These are phyloP conservation scores for Tolypocladium amazonense DNA, from an alignment of 2,329 filamentous ascomycete species.

Conservation along the genomic window DNA sequence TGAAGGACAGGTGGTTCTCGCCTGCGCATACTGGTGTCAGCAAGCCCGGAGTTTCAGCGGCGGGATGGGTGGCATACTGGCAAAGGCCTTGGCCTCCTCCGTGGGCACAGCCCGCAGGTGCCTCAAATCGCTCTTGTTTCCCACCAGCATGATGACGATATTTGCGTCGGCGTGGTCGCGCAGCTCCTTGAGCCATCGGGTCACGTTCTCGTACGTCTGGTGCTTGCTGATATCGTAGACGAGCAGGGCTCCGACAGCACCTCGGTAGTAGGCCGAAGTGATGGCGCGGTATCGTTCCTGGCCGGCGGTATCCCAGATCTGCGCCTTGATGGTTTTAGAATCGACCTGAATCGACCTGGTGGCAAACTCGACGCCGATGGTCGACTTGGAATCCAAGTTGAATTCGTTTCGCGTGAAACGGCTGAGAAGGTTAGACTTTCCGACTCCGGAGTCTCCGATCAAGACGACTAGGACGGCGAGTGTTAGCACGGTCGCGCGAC, in stretches of 20 bases:
- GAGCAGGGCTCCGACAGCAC: slow-evolving; percentile 90
- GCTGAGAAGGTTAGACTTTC: slow-evolving; percentile 99
- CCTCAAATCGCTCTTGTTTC: slow-evolving; percentile 99
- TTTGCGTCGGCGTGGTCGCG: slow-evolving; percentile 96
- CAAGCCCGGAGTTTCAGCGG: not conserved
- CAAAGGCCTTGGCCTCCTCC: slow-evolving; percentile 96
- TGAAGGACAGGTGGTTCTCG: slow-evolving; percentile 97
- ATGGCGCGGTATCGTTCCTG: slow-evolving; percentile 99
- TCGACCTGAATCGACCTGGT: slow-evolving; percentile 98
- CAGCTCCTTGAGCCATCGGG: slow-evolving; percentile 97
- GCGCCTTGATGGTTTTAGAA: slow-evolving; percentile 99
- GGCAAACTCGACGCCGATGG: slow-evolving; percentile 98
- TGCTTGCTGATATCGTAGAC: slow-evolving; percentile 99
- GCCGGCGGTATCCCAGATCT: slow-evolving; percentile 99
- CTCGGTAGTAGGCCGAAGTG: slow-evolving; percentile 97
- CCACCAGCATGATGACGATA: slow-evolving; percentile 98
- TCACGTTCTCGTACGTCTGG: slow-evolving; percentile 98
- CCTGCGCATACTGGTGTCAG: slow-evolving; percentile 39
- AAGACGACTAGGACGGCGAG: slow-evolving; percentile 62
- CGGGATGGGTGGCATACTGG: slow-evolving; percentile 47
- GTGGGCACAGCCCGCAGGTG: slow-evolving; percentile 94
- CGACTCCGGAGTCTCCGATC: slow-evolving; percentile 98
- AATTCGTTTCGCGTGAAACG: slow-evolving; percentile 99
- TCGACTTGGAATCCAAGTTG: slow-evolving; percentile 99
- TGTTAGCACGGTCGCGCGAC: slow-evolving; percentile 17